Conservation (phyloP, 2,329 filamentous ascomycete species). For the Aureobasidium sp. region DNA sequence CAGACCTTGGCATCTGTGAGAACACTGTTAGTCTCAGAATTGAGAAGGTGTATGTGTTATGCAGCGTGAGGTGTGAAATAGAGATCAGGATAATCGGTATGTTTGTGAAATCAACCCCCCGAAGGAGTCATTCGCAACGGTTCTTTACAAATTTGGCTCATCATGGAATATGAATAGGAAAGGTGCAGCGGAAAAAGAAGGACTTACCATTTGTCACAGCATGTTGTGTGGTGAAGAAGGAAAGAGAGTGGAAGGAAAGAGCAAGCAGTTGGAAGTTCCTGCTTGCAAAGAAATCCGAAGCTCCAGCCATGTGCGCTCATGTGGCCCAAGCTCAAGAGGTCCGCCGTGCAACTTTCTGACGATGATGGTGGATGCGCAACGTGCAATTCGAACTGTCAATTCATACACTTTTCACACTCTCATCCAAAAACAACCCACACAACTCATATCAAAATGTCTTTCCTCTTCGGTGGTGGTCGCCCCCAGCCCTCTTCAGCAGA, state of each 20-base stretch:
- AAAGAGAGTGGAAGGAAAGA: neutral
- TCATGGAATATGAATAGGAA: slow-evolving; percentile 11
- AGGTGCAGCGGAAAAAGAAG: neutral
- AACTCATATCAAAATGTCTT: slow-evolving; percentile 49
- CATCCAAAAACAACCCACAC: neutral
- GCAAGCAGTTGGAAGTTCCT: neutral
- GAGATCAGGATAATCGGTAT: slow-evolving; percentile 27
- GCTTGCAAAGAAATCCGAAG: slow-evolving; percentile 10
- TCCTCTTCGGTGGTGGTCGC: slow-evolving; percentile 59
- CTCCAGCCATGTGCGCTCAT: neutral
- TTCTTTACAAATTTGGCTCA: slow-evolving; percentile 39
- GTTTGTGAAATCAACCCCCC: slow-evolving; percentile 43
- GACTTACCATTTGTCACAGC: slow-evolving; percentile 10
- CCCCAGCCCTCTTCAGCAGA: slow-evolving; percentile 89
- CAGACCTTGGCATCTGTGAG: slow-evolving; percentile 37
- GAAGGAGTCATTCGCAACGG: slow-evolving; percentile 59
- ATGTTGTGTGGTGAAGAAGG: neutral
- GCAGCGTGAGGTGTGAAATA: slow-evolving; percentile 3
- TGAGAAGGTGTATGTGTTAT: slow-evolving; percentile 33
- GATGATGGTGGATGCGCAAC: slow-evolving; percentile 8
- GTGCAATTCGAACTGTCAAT: neutral
- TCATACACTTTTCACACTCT: neutral
- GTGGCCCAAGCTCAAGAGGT: slow-evolving; percentile 16
- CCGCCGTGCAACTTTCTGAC: slow-evolving; percentile 8
- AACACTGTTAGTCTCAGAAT: slow-evolving; percentile 6